A percentile compares a stretch with the other conserved stretches of the same genome.
These are phyloP conservation scores for Trichoderma simmonsii DNA, from an alignment of 2,329 filamentous ascomycete species.

Conservation along the genomic window DNA sequence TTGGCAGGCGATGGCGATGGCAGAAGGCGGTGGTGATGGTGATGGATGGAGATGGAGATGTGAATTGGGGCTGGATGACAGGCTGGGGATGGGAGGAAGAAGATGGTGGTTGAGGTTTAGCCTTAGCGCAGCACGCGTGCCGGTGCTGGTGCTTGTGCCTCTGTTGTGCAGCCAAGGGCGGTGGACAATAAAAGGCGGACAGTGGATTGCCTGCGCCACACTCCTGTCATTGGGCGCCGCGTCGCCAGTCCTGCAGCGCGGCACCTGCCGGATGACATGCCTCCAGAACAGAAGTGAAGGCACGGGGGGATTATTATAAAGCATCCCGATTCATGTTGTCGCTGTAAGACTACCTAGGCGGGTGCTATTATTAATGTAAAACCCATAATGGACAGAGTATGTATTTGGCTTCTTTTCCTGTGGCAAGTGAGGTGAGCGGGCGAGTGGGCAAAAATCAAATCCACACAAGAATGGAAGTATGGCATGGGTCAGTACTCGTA, in stretches of 20 bases:
- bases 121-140: constrained; percentile 3
- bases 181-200: constrained; percentile 14
- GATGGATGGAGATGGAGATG: constrained; percentile 7
- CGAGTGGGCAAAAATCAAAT: neutral
- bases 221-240: constrained; percentile 2
- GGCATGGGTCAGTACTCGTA: neutral
- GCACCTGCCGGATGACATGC: constrained; percentile 15
- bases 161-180: constrained; percentile 10
- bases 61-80: constrained; percentile 14
- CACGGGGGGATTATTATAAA: neutral
- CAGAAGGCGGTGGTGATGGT: neutral
- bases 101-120: constrained; percentile 14
- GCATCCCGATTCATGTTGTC: neutral
- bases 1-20: constrained; percentile 13
- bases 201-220: constrained; percentile 13
- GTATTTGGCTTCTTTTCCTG: neutral
- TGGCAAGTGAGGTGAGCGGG: neutral
- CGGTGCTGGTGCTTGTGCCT: neutral
- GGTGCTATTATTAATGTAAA: neutral
- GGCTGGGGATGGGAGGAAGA: constrained; percentile 19
- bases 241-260: neutral
- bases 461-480: neutral
- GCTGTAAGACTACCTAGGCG: neutral
- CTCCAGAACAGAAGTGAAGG: neutral
- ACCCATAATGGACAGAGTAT: neutral